A percentile compares a stretch with the other conserved stretches of the same genome.
These are phyloP conservation scores for Aureobasidium sp. DNA, from an alignment of 2,329 filamentous ascomycete species.

Conservation along the genomic window DNA sequence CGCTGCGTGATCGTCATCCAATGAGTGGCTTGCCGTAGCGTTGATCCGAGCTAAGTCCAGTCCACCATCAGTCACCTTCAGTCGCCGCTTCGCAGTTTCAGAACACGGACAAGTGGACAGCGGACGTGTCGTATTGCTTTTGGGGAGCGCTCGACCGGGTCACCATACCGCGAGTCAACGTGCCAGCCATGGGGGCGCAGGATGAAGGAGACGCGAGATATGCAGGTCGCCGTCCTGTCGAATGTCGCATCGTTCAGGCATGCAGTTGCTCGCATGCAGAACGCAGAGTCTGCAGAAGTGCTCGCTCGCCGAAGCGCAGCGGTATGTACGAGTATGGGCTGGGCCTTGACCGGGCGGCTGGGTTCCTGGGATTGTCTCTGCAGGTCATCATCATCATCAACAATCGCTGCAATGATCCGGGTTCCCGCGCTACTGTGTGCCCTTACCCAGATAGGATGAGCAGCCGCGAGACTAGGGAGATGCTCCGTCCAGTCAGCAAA, in stretches of 20 bases:
- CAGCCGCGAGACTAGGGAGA: slow-evolving; percentile 10
- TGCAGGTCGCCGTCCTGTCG: background rate
- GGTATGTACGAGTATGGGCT: background rate
- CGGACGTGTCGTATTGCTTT: slow-evolving; percentile 12
- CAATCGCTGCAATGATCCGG: slow-evolving; percentile 3
- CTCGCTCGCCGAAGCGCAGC: background rate
- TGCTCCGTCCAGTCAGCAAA: slow-evolving; percentile 16
- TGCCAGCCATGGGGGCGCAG: background rate
- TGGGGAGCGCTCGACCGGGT: background rate
- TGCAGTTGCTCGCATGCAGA: background rate
- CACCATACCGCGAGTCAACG: background rate
- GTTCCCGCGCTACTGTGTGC: slow-evolving; percentile 14
- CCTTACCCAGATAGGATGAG: slow-evolving; percentile 7
- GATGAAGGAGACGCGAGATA: background rate
- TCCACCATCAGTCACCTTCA: background rate
- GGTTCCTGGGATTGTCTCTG: slow-evolving; percentile 12
- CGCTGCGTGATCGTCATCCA: slow-evolving; percentile 1
- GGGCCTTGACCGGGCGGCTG: slow-evolving; percentile 13
- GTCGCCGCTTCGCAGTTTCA: slow-evolving; percentile 12
- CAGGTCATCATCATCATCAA: slow-evolving; percentile 15
- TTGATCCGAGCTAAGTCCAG: background rate
- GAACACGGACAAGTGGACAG: slow-evolving; percentile 11
- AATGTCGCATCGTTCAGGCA: background rate
- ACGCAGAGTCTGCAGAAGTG: background rate
- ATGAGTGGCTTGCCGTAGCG: background rate